A percentile compares a stretch with the other conserved stretches of the same genome.
Evolutionary conservation across 23 red algal genomes (phyloP).

Genomic region (Pyropia haitanensis): DNA sequence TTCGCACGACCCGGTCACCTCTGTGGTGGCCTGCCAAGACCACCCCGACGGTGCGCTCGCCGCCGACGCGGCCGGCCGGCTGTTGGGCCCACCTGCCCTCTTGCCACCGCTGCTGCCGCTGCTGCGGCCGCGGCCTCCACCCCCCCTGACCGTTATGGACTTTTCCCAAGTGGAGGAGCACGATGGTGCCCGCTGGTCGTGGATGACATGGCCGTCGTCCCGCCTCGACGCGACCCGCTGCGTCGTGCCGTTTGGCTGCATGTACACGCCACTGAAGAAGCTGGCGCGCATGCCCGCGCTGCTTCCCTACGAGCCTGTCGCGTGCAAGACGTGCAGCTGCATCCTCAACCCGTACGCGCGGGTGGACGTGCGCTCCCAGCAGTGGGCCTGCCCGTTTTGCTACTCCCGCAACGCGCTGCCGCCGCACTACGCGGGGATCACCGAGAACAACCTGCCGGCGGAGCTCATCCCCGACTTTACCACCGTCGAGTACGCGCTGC

Average conservation of each 20-base stretch:
- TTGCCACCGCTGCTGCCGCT: too few species aligned
- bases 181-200: slow-evolving; percentile 93
- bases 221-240: slow-evolving; percentile 76
- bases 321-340: slow-evolving; percentile 46
- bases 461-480: slow-evolving; percentile 97
- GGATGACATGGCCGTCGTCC: slow-evolving; percentile 81
- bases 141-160: slow-evolving; percentile 22
- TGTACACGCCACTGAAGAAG: slow-evolving; percentile 82
- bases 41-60: too few species aligned
- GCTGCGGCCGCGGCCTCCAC: too few species aligned
- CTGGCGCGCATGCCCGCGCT: slow-evolving; percentile 59
- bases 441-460: slow-evolving; percentile 70
- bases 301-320: slow-evolving; percentile 79
- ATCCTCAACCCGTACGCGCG: slow-evolving; percentile 93
- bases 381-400: slow-evolving; percentile 96
- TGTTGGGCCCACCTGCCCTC: too few species aligned
- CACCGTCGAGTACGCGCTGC: slow-evolving; percentile 78
- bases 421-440: slow-evolving; percentile 84
- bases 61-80: too few species aligned
- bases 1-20: too few species aligned
- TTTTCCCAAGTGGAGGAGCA: slow-evolving; percentile 89
- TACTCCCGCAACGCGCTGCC: slow-evolving; percentile 80
- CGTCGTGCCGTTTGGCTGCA: slow-evolving; percentile 88
- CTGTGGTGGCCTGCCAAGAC: too few species aligned
- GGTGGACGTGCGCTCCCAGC: slow-evolving; percentile 60